Percentiles rank a stretch among this genome's conserved stretches.
Evolutionary conservation across 306 rosid genomes (phyloP).

Genomic region (Sindora glabra): DNA sequence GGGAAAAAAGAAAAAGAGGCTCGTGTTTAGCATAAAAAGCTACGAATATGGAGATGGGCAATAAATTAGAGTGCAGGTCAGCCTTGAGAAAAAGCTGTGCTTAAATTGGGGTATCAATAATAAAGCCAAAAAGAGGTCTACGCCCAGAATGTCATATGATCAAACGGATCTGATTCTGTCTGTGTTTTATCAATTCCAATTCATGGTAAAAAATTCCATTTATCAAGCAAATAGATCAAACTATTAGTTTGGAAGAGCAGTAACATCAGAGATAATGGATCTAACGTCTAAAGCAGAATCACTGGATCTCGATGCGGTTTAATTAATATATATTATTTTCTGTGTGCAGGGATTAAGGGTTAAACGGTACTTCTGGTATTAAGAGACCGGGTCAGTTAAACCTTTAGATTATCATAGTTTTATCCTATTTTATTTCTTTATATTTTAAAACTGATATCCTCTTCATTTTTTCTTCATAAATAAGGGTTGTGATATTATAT

Average conservation of each 20-base stretch:
- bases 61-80: constrained; percentile 33
- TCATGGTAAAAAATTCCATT: constrained; percentile 1
- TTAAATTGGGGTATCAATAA: constrained; percentile 36
- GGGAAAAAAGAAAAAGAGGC: constrained; percentile 35
- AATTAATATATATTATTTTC: too few relatives aligned
- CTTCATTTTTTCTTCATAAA: too few relatives aligned
- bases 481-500: too few relatives aligned
- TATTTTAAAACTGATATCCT: too few relatives aligned
- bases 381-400: too few relatives aligned
- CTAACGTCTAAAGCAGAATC: too few relatives aligned
- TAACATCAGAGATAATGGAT: too few relatives aligned
- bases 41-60: constrained; percentile 31
- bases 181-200: background rate
- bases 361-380: too few relatives aligned
- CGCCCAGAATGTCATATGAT: constrained; percentile 42
- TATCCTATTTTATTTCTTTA: too few relatives aligned
- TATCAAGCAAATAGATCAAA: background rate
- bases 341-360: too few relatives aligned
- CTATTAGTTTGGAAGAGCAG: background rate
- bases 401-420: too few relatives aligned
- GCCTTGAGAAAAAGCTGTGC: constrained; percentile 39
- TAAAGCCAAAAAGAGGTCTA: constrained; percentile 36
- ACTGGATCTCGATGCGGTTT: too few relatives aligned
- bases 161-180: constrained; percentile 31
- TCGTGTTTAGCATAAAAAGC: constrained; percentile 39